Evolutionary conservation across 257 asterid genomes (phyloP).

Genomic region (Solanum clarkiae): DNA sequence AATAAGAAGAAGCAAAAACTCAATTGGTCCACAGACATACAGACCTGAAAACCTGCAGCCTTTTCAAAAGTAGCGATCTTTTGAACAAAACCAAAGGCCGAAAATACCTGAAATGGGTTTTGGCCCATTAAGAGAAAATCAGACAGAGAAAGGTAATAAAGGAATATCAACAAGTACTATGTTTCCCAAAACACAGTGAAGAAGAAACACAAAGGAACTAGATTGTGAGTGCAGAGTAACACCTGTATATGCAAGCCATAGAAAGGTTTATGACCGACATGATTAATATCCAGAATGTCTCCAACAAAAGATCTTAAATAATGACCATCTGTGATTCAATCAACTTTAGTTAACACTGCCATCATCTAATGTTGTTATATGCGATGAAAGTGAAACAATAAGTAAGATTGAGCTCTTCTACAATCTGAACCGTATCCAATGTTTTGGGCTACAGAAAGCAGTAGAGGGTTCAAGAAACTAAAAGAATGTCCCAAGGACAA

Average conservation of each 20-base stretch:
- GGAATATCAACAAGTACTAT: not conserved
- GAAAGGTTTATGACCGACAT: constrained; percentile 43
- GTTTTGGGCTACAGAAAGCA: not conserved
- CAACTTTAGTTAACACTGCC: constrained; percentile 31
- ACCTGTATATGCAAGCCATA: constrained; percentile 50
- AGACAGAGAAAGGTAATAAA: not conserved
- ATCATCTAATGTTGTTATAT: constrained; percentile 15
- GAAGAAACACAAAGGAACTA: constrained; percentile 1
- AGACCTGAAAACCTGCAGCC: constrained; percentile 87
- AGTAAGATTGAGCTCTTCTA: not conserved
- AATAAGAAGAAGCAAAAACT: not conserved
- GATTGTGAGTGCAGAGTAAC: constrained; percentile 42
- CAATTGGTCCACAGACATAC: not conserved
- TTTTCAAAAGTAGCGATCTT: constrained; percentile 88
- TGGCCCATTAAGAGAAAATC: not conserved
- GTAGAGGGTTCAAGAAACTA: not conserved
- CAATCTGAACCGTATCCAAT: not conserved
- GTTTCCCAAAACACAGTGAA: not conserved
- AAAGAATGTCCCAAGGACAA: not conserved
- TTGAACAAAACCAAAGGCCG: constrained; percentile 79
- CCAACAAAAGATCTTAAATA: constrained; percentile 50
- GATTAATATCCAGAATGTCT: constrained; percentile 49
- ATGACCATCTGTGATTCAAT: constrained; percentile 56
- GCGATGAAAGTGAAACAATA: constrained; percentile 1
- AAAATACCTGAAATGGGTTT: constrained; percentile 47